Evolutionary conservation across 495 filamentous ascomycete genomes (phyloP).

Genomic region (Clavariopsis aquatica): DNA sequence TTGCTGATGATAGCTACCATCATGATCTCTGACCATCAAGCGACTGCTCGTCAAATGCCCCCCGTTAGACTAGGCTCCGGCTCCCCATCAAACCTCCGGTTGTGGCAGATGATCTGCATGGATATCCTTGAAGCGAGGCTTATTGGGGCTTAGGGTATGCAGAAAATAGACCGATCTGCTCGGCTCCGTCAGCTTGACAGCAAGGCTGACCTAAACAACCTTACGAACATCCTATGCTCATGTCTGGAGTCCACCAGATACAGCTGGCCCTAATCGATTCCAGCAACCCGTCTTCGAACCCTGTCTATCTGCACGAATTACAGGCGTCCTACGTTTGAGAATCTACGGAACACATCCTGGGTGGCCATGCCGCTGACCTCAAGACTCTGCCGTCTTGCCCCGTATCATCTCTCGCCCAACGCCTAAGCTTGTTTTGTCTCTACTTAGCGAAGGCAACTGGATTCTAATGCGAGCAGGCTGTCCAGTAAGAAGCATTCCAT

Average conservation of each 20-base stretch:
- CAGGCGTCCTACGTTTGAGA: neutral
- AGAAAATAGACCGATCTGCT: constrained; percentile 21
- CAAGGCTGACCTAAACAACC: constrained; percentile 4
- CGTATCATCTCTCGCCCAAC: neutral
- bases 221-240: neutral
- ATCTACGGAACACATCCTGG: neutral
- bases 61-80: constrained; percentile 19
- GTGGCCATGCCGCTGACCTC: neutral
- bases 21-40: neutral
- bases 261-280: neutral
- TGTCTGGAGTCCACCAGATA: neutral
- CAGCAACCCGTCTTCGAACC: neutral
- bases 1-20: neutral
- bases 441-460: neutral
- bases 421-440: neutral
- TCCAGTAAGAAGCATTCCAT: constrained; percentile 2
- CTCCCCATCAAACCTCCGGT: constrained; percentile 22
- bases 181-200: constrained; percentile 8
- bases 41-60: neutral
- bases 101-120: neutral
- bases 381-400: neutral
- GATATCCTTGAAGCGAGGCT: constrained; percentile 4
- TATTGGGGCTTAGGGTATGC: constrained; percentile 11
- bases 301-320: constrained; percentile 3
- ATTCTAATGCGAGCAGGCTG: neutral